Evolutionary conservation across 768 basidiomycete species (phyloP).

Genomic region (Auriculariales sp.): DNA sequence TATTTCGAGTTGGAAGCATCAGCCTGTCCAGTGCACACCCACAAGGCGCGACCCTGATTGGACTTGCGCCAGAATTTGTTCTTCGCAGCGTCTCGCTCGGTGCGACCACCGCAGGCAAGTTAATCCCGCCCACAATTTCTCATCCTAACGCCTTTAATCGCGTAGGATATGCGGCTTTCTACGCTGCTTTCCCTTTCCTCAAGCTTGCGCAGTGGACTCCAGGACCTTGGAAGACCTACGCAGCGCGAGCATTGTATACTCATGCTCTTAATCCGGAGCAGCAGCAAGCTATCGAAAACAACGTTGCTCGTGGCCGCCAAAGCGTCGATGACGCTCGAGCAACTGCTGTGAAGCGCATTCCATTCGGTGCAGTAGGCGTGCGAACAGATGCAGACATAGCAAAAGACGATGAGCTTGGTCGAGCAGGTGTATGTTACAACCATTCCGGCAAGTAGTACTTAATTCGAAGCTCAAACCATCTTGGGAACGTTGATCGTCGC

Average conservation of each 20-base stretch:
- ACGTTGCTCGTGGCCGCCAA: constrained; percentile 2
- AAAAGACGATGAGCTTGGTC: constrained; percentile 8
- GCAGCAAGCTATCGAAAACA: constrained; percentile 1
- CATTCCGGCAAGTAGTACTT: background rate
- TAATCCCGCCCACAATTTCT: background rate
- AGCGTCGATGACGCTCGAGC: constrained; percentile 5
- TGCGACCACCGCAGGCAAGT: constrained; percentile 1
- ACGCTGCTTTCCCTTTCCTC: constrained; percentile 8
- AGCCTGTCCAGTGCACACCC: constrained; percentile 6
- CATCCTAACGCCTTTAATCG: background rate
- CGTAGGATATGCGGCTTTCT: constrained; percentile 7
- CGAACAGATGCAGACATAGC: constrained; percentile 7
- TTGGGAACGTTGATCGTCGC: no score
- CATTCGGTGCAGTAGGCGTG: constrained; percentile 9
- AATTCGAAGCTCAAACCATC: no score
- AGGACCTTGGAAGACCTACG: constrained; percentile 8
- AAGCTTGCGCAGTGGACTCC: constrained; percentile 9
- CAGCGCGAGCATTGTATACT: constrained; percentile 4
- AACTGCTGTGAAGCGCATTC: constrained; percentile 4
- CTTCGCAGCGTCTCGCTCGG: constrained; percentile 5
- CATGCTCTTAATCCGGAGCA: constrained; percentile 5
- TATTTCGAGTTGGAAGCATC: constrained; percentile 8
- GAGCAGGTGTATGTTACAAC: constrained; percentile 3
- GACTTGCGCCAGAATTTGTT: constrained; percentile 7
- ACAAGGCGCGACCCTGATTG: constrained; percentile 7